These are phyloP conservation scores for Gynostemma pentaphyllum DNA, from an alignment of 306 rosid species.

Conservation along the genomic window DNA sequence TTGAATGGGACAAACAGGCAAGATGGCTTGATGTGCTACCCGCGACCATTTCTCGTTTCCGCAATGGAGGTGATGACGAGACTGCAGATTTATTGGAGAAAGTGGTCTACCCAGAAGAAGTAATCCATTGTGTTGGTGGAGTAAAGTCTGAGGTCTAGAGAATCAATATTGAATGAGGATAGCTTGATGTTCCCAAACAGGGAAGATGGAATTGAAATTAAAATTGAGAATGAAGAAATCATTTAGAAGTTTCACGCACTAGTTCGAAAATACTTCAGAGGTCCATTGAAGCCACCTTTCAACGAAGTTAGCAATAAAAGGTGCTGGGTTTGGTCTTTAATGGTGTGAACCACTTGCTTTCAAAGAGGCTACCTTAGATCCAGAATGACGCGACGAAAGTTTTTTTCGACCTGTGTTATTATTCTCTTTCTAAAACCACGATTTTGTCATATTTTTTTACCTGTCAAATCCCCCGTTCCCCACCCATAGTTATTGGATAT, in stretches of 20 bases:
- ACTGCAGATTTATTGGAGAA: constrained; percentile 72
- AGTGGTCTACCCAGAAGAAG: constrained; percentile 75
- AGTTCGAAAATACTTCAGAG: constrained; percentile 65
- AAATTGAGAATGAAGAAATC: constrained; percentile 28
- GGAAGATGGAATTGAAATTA: constrained; percentile 9
- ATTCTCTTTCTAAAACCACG: background rate
- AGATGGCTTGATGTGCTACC: constrained; percentile 82
- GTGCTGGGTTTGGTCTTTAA: constrained; percentile 71
- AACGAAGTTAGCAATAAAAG: constrained; percentile 62
- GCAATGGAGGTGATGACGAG: constrained; percentile 46
- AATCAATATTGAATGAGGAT: constrained; percentile 10
- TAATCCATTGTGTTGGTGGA: constrained; percentile 82
- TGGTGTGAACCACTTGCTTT: constrained; percentile 87
- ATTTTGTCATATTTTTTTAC: too few relatives aligned
- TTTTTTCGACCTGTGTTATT: too few relatives aligned
- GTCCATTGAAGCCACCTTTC: constrained; percentile 85
- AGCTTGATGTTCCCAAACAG: constrained; percentile 4
- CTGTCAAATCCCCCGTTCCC: too few relatives aligned
- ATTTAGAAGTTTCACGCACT: constrained; percentile 49
- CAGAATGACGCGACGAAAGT: background rate
- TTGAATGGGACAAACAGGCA: constrained; percentile 35
- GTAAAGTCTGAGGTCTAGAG: constrained; percentile 35
- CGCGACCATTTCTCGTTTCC: constrained; percentile 57
- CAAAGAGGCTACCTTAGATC: constrained; percentile 24
- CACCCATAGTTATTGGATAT: too few relatives aligned